Evolutionary conservation across 2,329 filamentous ascomycete genomes (phyloP), one percentile per base, ranked within the genome.

Genomic region (Calonectria pseudoturangicola): DNA sequence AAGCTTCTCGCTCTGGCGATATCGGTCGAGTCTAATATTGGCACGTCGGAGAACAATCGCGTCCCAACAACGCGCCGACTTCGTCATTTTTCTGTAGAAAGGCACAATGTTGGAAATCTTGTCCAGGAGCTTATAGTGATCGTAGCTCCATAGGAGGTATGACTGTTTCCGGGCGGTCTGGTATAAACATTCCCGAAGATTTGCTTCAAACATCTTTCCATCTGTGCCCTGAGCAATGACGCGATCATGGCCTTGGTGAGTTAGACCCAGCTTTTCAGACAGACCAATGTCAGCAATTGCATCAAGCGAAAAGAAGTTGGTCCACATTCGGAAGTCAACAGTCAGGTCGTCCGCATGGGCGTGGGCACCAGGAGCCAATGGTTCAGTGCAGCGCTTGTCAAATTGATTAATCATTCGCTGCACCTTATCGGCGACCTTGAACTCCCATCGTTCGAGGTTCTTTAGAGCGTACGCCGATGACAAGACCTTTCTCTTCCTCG

Each of bases 401-500:
- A 51, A 51, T 8, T 51, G 48, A 9, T 51, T 51, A 4, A 51
- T 51, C 48, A 51, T 51, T 18, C 48, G 25, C 9, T 51, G 48
- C 27, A 51, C 48, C 48, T 51, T 51, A 25, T 51, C 48, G 5
- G 48, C 48, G 30, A 51, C 48, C 48, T 51, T 51, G 48, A 51
- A 51, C 30, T 51, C 48, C 48, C 48, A 51, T 51, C 48, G 13
- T 18, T 51, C 48, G 1, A 51, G 48, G 25, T 51, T 51, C 13
- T 51, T 51, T 2, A 51, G 48, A 4, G 48, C 48, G 48, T 51
- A 51, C 2, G 48, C 48, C 4, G 48, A 51, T 18, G 48, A 51
- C 13, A 51, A 25, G 16, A 51, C 48, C 48, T 51, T 51, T 15
- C 48, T 51, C 48, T 51, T 51, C 9, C 48, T 51, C 2, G 48